Evolutionary conservation across 73 alveolate species (phyloP), one percentile per base, ranked within the genome.

Genomic region (Uronychia binucleata): DNA sequence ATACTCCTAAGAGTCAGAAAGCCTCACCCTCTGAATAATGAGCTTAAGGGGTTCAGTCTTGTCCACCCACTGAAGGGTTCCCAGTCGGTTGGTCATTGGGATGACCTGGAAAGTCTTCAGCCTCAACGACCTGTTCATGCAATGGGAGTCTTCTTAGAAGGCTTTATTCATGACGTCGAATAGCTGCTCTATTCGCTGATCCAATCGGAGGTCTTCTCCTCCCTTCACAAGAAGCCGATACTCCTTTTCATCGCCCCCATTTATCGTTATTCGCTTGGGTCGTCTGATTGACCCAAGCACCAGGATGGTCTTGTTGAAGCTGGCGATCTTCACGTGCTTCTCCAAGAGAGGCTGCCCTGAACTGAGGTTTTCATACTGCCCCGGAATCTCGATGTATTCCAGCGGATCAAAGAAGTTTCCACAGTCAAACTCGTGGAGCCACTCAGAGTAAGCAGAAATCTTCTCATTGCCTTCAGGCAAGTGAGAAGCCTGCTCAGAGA

Each of bases 121-220:
- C 33, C 82, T 82, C 60, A 97, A 88, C 75, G 96, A 96, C 78
- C 95, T 92, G 33, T 90, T 94, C 26, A 92, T 58, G 75, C 99
- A 97, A 77, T 87, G 75, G 34, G 99, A 95, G 87, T 95, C 97
- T 76, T 92, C 95, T 28, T 85, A 90, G 77, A 96, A 94, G 13
- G 97, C 93, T 82, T 92, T 94, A 86, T 98, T 98, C 99, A 98
- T 98, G 0, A 97, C 96, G 60, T 91, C 87, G 80, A 98, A 98
- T 29, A 98, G 89, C 84, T 96, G 95, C 92, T 98, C 96, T 0
- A 98, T 96, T 94, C 99, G 94, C 82, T 98, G 95, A 91, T 98
- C 99, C 33, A 98, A 86, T 85, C 99, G 89, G 28, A 98, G 87
- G 89, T 98, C 99, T 83, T 98, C 99, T n/a, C 99, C 96, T 32